Conservation (phyloP, 176 grass and related monocot species). For the Miscanthus lutarioriparius region DNA sequence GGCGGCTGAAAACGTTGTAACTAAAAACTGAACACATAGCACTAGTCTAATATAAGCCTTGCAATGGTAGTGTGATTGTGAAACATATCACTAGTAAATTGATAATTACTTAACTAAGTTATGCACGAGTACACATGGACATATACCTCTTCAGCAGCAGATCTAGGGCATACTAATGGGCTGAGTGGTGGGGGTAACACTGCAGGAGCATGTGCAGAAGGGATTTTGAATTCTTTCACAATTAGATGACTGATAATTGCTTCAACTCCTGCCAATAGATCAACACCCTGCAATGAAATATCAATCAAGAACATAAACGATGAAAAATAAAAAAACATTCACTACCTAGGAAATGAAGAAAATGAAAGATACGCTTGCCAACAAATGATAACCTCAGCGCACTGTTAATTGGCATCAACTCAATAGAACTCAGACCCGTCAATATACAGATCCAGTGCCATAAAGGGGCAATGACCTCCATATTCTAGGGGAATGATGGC, state of each 20-base stretch:
- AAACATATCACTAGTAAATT: constrained; percentile 8
- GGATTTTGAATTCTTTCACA: constrained; percentile 92
- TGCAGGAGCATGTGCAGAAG: constrained; percentile 87
- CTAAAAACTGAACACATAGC: neutral
- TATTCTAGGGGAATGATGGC: neutral
- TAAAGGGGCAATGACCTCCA: neutral
- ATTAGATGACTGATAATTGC: constrained; percentile 92
- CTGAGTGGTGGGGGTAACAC: constrained; percentile 59
- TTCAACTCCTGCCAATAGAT: constrained; percentile 86
- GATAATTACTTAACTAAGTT: constrained; percentile 8
- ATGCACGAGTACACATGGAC: neutral
- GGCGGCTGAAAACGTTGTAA: neutral
- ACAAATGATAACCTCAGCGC: constrained; percentile 6
- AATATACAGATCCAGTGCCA: neutral
- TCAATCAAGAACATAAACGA: neutral
- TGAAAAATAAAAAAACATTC: neutral
- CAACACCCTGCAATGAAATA: constrained; percentile 67
- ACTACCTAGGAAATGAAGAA: neutral
- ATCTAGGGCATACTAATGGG: constrained; percentile 63
- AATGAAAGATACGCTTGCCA: neutral
- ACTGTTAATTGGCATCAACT: neutral
- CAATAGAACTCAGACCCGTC: neutral
- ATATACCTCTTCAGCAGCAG: constrained; percentile 87
- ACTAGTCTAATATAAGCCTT: neutral
- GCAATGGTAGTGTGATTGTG: neutral